These are phyloP conservation scores for Komagataella pastoris DNA, from an alignment of 805 yeast genomes.

Conservation along the genomic window DNA sequence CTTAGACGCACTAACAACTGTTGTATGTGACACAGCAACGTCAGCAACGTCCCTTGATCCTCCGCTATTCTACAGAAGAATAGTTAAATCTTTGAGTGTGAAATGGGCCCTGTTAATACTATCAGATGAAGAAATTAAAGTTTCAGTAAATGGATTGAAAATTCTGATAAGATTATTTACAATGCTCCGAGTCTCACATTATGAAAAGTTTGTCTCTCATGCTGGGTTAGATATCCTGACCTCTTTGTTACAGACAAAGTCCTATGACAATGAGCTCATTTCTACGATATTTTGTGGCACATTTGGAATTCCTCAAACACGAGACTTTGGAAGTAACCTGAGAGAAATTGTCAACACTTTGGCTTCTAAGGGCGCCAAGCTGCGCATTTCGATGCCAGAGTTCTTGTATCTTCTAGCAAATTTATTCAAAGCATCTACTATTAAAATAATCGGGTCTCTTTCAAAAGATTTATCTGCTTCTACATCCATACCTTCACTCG, in stretches of 20 bases:
- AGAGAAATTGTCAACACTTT: constrained; percentile 6
- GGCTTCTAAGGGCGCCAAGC: constrained; percentile 13
- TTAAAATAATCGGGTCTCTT: background rate
- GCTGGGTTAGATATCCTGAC: constrained; percentile 38
- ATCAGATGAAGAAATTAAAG: constrained; percentile 22
- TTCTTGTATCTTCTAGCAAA: background rate
- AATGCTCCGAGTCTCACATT: constrained; percentile 30
- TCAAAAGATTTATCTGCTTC: background rate
- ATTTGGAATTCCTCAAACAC: constrained; percentile 25
- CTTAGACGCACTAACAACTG: constrained; percentile 22
- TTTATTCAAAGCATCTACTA: background rate
- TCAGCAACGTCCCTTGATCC: constrained; percentile 4
- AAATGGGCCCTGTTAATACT: constrained; percentile 53
- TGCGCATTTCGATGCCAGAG: constrained; percentile 25
- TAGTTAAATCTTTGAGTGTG: constrained; percentile 40
- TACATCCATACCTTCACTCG: background rate
- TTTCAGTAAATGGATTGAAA: constrained; percentile 22
- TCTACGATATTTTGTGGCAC: constrained; percentile 28
- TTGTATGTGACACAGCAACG: constrained; percentile 23
- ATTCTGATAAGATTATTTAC: constrained; percentile 37
- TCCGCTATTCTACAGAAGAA: constrained; percentile 22
- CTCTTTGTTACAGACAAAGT: constrained; percentile 29
- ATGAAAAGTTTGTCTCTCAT: constrained; percentile 33
- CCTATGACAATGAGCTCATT: constrained; percentile 32
- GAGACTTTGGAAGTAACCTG: constrained; percentile 6